Percentiles rank a stretch among this genome's conserved stretches.
phyloP scores from a whole-genome alignment of 2,329 filamentous ascomycete species.

The Pestalotiopsis sp. region DNA sequence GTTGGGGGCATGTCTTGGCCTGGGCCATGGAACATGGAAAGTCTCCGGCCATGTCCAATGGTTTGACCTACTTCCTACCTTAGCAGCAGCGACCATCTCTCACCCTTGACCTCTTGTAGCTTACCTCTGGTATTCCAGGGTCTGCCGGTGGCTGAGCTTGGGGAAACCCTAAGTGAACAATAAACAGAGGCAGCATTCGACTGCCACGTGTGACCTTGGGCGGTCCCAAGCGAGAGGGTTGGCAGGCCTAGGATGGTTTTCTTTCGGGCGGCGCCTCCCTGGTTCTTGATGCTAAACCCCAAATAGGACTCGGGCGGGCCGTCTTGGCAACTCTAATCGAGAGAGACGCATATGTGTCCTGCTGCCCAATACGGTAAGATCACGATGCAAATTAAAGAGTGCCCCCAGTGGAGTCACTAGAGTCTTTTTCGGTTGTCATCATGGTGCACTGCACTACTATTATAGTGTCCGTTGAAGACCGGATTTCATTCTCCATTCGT shows the following conservation, averaged over 20 bases:
- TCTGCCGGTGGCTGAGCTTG: conserved; percentile 2
- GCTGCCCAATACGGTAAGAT: background rate
- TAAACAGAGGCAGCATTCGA: background rate
- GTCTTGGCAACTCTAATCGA: conserved; percentile 26
- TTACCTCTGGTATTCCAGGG: background rate
- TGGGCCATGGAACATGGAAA: background rate
- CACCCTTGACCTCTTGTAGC: background rate
- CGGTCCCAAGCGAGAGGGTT: background rate
- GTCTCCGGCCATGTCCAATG: background rate
- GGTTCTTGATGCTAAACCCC: background rate
- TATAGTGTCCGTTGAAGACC: background rate
- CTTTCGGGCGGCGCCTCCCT: background rate
- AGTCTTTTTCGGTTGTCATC: background rate
- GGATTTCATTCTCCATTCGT: background rate
- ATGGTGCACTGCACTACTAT: background rate
- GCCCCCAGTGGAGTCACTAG: too few relatives aligned
- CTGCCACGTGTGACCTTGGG: conserved; percentile 1
- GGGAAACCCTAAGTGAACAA: background rate
- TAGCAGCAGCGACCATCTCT: background rate
- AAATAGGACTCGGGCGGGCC: conserved; percentile 19
- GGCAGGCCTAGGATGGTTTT: background rate
- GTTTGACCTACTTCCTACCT: background rate
- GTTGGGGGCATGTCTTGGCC: background rate
- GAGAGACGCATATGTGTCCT: background rate
- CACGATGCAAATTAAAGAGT: background rate